These are phyloP conservation scores for Backusella macrospora DNA, from an alignment of 192 early-diverging fungal genomes.

Conservation along the genomic window DNA sequence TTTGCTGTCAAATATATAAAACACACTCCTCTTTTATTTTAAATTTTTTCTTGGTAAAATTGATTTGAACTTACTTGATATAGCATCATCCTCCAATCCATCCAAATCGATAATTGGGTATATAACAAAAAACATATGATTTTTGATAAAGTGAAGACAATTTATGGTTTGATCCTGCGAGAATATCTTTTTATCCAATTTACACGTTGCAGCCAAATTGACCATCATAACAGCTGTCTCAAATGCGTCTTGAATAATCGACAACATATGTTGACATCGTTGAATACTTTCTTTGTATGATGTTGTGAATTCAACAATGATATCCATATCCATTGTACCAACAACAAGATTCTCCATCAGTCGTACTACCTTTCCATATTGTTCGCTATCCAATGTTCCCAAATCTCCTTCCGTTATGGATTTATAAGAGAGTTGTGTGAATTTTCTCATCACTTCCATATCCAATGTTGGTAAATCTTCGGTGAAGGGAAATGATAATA, in stretches of 20 bases:
- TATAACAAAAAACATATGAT: conserved; percentile 27
- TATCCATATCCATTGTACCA: conserved; percentile 5
- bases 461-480: conserved; percentile 12
- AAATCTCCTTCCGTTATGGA: not conserved
- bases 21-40: too few relatives aligned
- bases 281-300: not conserved
- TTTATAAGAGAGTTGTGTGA: not conserved
- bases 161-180: conserved; percentile 22
- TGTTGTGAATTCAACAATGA: conserved; percentile 1
- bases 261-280: not conserved
- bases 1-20: too few relatives aligned
- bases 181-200: conserved; percentile 27
- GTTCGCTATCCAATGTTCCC: not conserved
- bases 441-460: conserved; percentile 17
- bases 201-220: conserved; percentile 20
- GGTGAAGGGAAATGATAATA: not conserved
- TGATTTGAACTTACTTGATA: not conserved
- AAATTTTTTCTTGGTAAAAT: not conserved
- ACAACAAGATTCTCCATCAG: conserved; percentile 15
- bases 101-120: conserved; percentile 32
- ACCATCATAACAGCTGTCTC: conserved; percentile 2
- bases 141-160: conserved; percentile 32
- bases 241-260: conserved; percentile 8
- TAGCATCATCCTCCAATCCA: conserved; percentile 3
- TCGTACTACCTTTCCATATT: conserved; percentile 16